These are phyloP conservation scores for Ceratobasidium sp. DNA, from an alignment of 1,284 basidiomycete genomes.

Conservation along the genomic window DNA sequence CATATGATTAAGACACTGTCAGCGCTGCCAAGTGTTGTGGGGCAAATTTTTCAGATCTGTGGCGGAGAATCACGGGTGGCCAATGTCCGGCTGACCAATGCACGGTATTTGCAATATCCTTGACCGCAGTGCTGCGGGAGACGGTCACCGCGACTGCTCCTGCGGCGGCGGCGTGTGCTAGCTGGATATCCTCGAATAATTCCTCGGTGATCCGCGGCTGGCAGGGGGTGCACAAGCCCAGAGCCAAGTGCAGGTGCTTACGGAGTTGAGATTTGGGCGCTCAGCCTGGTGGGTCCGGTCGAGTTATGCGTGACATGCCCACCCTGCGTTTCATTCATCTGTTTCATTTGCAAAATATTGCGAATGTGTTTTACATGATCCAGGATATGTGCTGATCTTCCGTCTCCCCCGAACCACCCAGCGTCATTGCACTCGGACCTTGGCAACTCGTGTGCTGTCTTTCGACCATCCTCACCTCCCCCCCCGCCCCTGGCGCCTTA, in stretches of 20 bases:
- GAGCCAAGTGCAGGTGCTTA: background rate
- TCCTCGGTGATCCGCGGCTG: background rate
- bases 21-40: background rate
- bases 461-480: constrained; percentile 17
- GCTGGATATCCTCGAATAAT: background rate
- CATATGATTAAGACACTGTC: constrained; percentile 1
- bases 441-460: constrained; percentile 35
- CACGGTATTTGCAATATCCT: constrained; percentile 12
- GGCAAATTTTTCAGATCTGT: constrained; percentile 27
- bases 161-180: background rate
- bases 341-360: constrained; percentile 15
- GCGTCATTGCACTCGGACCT: constrained; percentile 38
- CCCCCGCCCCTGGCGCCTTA: background rate
- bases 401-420: constrained; percentile 3
- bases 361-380: constrained; percentile 40
- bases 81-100: constrained; percentile 23
- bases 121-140: constrained; percentile 6
- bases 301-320: background rate
- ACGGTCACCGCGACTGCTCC: background rate
- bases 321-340: constrained; percentile 16
- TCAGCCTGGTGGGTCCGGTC: constrained; percentile 10
- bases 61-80: constrained; percentile 17
- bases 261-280: constrained; percentile 26
- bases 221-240: background rate
- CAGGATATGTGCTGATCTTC: constrained; percentile 30